Conservation (phyloP, 345 rosid genomes). For the Eucalyptus sideroxylon region DNA sequence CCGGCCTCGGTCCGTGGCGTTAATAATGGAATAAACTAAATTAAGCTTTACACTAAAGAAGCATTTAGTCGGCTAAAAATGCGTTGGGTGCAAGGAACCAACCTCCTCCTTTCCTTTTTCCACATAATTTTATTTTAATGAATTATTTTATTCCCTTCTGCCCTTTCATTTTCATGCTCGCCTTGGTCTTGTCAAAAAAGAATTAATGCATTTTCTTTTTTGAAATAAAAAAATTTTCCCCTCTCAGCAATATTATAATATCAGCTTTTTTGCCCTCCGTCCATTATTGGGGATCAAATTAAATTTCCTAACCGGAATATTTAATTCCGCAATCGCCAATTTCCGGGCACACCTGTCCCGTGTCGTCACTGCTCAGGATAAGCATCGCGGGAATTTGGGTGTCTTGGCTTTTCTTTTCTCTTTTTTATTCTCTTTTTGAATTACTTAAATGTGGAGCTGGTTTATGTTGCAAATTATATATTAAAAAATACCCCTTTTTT, state of each 20-base stretch:
- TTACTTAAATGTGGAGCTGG: neutral
- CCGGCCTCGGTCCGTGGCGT: neutral
- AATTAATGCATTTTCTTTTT: neutral
- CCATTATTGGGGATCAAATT: neutral
- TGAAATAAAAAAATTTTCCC: neutral
- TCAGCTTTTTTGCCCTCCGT: neutral
- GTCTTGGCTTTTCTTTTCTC: neutral
- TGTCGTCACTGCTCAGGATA: neutral
- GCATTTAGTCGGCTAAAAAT: neutral
- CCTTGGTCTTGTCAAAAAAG: constrained; percentile 13
- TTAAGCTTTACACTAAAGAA: neutral
- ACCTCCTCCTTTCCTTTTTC: constrained; percentile 32
- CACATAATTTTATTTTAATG: neutral
- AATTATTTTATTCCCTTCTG: neutral
- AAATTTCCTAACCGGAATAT: neutral
- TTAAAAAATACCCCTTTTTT: neutral
- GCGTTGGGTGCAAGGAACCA: constrained; percentile 51
- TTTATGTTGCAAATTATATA: neutral
- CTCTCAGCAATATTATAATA: neutral
- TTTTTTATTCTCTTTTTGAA: neutral
- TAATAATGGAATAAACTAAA: neutral
- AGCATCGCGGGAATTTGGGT: neutral
- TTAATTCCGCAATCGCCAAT: neutral
- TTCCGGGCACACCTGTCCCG: neutral
- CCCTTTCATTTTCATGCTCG: constrained; percentile 14